Evolutionary conservation across 495 filamentous ascomycete species (phyloP), one percentile per base, ranked within the genome.

Genomic region (Neurospora africana): DNA sequence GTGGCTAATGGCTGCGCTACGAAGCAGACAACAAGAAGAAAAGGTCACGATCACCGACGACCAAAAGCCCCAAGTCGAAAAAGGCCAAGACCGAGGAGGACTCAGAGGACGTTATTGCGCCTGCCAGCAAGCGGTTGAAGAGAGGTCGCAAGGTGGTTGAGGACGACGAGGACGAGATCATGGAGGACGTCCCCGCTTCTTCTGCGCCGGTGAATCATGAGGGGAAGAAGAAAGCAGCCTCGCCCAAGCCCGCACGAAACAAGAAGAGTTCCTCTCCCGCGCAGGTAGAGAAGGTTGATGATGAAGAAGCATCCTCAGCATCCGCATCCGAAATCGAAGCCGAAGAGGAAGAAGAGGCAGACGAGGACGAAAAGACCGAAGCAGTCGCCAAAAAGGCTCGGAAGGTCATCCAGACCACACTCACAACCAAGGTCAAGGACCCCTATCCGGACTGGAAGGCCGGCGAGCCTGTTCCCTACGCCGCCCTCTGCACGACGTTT

Each of bases 381-480:
- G 90, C 91, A 71, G 81, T 89, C 36, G 89, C 89, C 53, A 90
- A 88, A 23, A 93, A 95, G 81, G 90, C 88, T 13, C 89, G 93
- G 38, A 88, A 95, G 76, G 92, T 92, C 75, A 87, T 95, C n/a
- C 95, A 98, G 76, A 89, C 89, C 4, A 91, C 89, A 5, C 80
- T 98, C 65, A 86, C 84, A 27, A 86, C 82, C 70, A 83, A 83
- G 36, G 81, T 81, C 13, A 91, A 92, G 73, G 92, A 97, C 79
- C 91, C 92, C 61, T 98, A 94, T 82, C 93, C 94, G 6, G 95
- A 99, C 80, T 99, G 95, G 95, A 90, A 92, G 77, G 80, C 90
- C 23, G 94, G 93, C 39, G 88, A 92, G 53, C 92, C 94, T 36
- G 93, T 97, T 1, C 95, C 95, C 13, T 99, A 98, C 75, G 96